Evolutionary conservation across 2,329 filamentous ascomycete species (phyloP), one percentile per base, ranked within the genome.

Genomic region (Apiospora kogelbergensis): DNA sequence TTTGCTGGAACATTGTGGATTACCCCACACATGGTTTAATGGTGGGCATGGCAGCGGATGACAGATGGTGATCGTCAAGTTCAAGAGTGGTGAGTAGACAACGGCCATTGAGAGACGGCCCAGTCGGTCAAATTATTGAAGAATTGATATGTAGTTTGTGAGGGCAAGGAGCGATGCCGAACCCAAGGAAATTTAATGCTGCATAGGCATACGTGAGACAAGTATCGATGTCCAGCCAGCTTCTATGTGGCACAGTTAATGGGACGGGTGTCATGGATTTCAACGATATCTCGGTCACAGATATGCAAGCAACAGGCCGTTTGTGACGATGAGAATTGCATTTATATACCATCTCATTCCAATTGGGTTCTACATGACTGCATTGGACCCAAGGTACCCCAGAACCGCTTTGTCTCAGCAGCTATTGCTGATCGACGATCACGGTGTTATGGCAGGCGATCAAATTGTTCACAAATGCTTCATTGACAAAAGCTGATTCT

Each of bases 401-500:
- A 60, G 53, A 60, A 60, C 30, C 53, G 53, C 53, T 57, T 26
- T 37, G 53, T 60, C 53, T 60, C 53, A 60, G 53, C 53, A 60
- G 53, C 53, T 60, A 60, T 60, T 60, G 53, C 53, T 60, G 53
- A 60, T 60, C 53, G 53, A 30, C 53, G 53, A 60, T 60, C 53
- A 60, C 53, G 53, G 33, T 22, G 5, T 60, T 60, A 60, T 60
- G 53, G 53, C 53, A 60, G 53, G 53, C 53, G 53, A 60, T 60
- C 53, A n/a, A 60, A 22, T n/a, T 60, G 45, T 66, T 66, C 65
- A 66, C 42, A 66, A 66, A 46, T 66, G 65, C 65, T 66, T 66
- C 65, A 66, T 66, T 66, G 65, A 66, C 65, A 46, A 66, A 66
- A 66, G 65, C 65, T 53, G 65, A 46, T 48, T 66, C 44, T 53